Percentiles rank a stretch among this genome's conserved stretches.
These are phyloP conservation scores for Trichoderma reesei DNA, from an alignment of 495 filamentous ascomycete species.

Conservation along the genomic window DNA sequence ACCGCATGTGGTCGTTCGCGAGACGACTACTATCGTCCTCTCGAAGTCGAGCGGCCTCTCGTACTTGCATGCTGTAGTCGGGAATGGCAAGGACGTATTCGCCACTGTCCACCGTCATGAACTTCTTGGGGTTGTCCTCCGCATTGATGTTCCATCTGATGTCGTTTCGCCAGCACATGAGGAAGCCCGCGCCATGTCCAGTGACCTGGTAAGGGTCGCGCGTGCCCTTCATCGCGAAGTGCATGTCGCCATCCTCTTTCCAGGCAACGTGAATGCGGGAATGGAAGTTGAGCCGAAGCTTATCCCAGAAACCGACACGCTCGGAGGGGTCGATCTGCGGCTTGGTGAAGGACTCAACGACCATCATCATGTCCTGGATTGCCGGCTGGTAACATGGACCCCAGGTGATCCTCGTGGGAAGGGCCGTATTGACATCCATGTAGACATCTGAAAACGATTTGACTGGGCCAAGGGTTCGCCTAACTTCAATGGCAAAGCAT, in stretches of 20 bases:
- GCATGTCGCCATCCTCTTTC: constrained; percentile 93
- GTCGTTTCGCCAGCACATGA: constrained; percentile 95
- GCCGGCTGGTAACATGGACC: constrained; percentile 94
- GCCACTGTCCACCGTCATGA: constrained; percentile 91
- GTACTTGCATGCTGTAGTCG: constrained; percentile 82
- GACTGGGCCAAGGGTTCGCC: constrained; percentile 83
- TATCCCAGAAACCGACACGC: constrained; percentile 95
- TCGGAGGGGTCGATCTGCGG: constrained; percentile 90
- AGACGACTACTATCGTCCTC: constrained; percentile 51
- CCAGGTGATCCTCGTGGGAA: constrained; percentile 91
- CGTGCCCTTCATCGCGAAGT: constrained; percentile 84
- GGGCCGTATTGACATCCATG: constrained; percentile 83
- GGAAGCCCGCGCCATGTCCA: constrained; percentile 83
- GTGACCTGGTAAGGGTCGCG: constrained; percentile 91
- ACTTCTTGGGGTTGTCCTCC: constrained; percentile 75
- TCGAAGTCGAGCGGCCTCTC: constrained; percentile 47
- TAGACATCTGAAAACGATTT: constrained; percentile 93
- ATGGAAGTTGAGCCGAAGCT: constrained; percentile 90
- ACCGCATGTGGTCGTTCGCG: constrained; percentile 56
- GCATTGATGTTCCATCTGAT: constrained; percentile 76
- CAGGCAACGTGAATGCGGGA: constrained; percentile 82
- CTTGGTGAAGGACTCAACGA: constrained; percentile 94
- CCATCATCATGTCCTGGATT: constrained; percentile 99
- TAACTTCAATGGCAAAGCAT: constrained; percentile 74
- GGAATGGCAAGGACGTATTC: constrained; percentile 91